These are phyloP conservation scores for Paramarasmius palmivorus DNA, from an alignment of 1,284 basidiomycete genomes.

Conservation along the genomic window DNA sequence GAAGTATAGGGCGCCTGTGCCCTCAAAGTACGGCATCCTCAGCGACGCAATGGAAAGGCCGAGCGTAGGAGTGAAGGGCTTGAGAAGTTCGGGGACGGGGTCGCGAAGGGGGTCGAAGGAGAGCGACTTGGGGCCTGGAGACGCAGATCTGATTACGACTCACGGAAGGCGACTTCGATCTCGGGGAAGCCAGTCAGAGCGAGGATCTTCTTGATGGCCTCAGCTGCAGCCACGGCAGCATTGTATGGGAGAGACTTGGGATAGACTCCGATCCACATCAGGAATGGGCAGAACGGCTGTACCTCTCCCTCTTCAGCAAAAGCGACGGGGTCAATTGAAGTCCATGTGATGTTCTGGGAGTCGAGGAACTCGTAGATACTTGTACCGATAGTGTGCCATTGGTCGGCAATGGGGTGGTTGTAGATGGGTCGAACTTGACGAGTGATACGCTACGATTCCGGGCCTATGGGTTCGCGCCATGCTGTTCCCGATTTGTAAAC, in stretches of 20 bases:
- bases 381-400: conserved; percentile 19
- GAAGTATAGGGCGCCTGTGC: conserved; percentile 13
- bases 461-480: conserved; percentile 27
- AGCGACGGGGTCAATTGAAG: conserved; percentile 22
- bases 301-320: conserved; percentile 23
- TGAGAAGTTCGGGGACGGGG: conserved; percentile 15
- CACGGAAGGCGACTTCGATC: conserved; percentile 21
- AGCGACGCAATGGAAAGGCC: conserved; percentile 5
- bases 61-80: conserved; percentile 15
- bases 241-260: conserved; percentile 23
- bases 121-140: background rate
- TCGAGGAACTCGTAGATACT: conserved; percentile 21
- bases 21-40: background rate
- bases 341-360: conserved; percentile 19
- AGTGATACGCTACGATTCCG: conserved; percentile 25
- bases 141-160: conserved; percentile 17
- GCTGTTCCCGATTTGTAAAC: conserved; percentile 28
- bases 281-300: conserved; percentile 16
- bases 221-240: conserved; percentile 20
- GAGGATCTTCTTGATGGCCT: conserved; percentile 19
- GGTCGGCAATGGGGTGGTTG: conserved; percentile 20
- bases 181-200: conserved; percentile 19
- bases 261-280: conserved; percentile 22
- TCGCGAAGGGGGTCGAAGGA: conserved; percentile 3
- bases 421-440: conserved; percentile 31